These are phyloP conservation scores for Suillus sp. DNA, from an alignment of 768 basidiomycete species.

Conservation along the genomic window DNA sequence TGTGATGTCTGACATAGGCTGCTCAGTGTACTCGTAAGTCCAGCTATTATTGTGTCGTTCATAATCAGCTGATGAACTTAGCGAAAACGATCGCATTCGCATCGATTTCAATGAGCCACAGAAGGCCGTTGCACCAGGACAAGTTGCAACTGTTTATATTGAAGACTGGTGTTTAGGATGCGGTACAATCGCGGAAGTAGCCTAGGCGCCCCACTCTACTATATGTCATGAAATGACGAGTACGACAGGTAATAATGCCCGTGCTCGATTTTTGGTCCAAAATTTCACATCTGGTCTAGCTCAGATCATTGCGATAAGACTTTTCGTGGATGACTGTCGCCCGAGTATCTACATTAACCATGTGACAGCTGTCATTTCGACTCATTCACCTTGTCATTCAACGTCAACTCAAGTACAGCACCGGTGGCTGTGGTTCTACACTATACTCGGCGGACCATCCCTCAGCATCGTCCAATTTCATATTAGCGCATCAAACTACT, in stretches of 20 bases:
- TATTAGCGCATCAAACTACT: no score
- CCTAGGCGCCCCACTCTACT: slow-evolving; percentile 6
- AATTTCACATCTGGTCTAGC: neutral
- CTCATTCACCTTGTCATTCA: neutral
- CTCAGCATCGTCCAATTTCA: neutral
- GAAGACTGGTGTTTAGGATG: slow-evolving; percentile 83
- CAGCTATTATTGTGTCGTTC: neutral
- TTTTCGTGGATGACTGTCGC: neutral
- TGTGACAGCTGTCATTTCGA: neutral
- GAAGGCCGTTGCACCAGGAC: slow-evolving; percentile 75
- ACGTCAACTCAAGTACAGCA: neutral
- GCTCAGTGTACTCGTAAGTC: slow-evolving; percentile 53
- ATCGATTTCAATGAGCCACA: slow-evolving; percentile 62
- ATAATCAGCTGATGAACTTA: slow-evolving; percentile 17
- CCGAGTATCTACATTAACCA: neutral
- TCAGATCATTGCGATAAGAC: neutral
- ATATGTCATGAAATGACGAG: neutral
- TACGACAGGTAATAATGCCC: neutral
- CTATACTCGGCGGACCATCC: neutral
- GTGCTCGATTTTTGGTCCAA: neutral
- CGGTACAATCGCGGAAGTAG: slow-evolving; percentile 56
- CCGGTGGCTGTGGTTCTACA: neutral
- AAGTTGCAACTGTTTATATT: slow-evolving; percentile 75
- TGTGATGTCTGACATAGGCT: slow-evolving; percentile 57
- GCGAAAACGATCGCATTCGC: slow-evolving; percentile 29